Percentiles rank a stretch among this genome's conserved stretches.
phyloP scores from a whole-genome alignment of 345 rosid genomes.

The Citrus mangshanensis region DNA sequence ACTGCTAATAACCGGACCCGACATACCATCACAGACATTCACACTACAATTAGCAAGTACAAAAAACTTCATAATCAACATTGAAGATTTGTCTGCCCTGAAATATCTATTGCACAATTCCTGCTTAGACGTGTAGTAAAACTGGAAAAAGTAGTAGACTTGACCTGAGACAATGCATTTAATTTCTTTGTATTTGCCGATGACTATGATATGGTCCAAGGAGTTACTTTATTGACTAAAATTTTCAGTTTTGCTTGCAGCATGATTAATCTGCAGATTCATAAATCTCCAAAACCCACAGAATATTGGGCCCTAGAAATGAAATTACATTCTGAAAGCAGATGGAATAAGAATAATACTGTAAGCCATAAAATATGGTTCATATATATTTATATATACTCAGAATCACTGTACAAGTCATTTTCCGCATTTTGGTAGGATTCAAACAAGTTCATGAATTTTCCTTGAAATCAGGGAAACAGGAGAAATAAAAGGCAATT shows the following conservation, averaged over 20 bases:
- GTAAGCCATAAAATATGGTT: not conserved
- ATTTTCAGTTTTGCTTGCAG: not conserved
- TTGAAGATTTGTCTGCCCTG: not conserved
- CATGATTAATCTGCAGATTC: not conserved
- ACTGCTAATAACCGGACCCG: not conserved
- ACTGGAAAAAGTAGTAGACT: not conserved
- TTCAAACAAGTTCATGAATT: not conserved
- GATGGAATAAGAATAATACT: not conserved
- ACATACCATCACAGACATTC: not conserved
- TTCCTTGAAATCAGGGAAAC: not conserved
- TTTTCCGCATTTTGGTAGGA: not conserved
- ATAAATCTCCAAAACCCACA: not conserved
- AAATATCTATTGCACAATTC: not conserved
- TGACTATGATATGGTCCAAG: not conserved
- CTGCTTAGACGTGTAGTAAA: no score
- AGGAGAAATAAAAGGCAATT: not conserved
- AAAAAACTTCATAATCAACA: not conserved
- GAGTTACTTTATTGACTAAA: not conserved
- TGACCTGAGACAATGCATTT: not conserved
- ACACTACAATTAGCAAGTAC: not conserved
- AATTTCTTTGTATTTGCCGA: not conserved
- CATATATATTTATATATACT: not conserved
- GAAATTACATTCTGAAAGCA: not conserved
- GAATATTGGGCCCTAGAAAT: not conserved
- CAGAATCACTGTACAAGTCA: not conserved